Conservation (phyloP, 352 stramenopile species). For the Albugo laibachii region DNA sequence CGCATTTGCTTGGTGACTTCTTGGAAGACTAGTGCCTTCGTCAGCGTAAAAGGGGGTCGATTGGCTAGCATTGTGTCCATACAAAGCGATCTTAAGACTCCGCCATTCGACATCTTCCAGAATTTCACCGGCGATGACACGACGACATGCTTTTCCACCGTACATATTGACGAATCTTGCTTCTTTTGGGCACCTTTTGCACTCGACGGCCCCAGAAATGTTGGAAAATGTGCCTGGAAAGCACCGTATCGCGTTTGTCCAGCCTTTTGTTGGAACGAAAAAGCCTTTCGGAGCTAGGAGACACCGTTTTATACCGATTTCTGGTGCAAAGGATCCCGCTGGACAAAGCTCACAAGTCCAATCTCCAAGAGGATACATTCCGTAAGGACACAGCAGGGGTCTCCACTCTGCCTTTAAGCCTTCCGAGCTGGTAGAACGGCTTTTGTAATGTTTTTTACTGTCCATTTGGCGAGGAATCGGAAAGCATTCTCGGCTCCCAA, state of each 20-base stretch:
- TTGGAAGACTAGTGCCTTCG: too few species aligned
- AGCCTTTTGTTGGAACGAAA: neutral
- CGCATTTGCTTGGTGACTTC: too few species aligned
- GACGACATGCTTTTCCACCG: constrained; percentile 10
- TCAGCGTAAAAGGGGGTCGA: too few species aligned
- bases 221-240: constrained; percentile 14
- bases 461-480: too few species aligned
- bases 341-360: constrained; percentile 4
- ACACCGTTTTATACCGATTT: constrained; percentile 21
- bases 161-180: constrained; percentile 14
- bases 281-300: constrained; percentile 15
- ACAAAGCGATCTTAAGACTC: constrained; percentile 1
- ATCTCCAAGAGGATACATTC: constrained; percentile 1
- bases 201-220: constrained; percentile 10
- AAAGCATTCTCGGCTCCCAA: constrained; percentile 1
- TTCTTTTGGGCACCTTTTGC: constrained; percentile 10
- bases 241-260: constrained; percentile 13
- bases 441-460: too few species aligned
- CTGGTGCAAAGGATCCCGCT: constrained; percentile 13
- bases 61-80: neutral
- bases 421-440: constrained; percentile 10
- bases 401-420: constrained; percentile 15
- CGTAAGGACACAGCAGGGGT: constrained; percentile 5
- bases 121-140: constrained; percentile 16
- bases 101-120: constrained; percentile 15